phyloP scores from a whole-genome alignment of 371 early-diverging fungal species.

The Sporodiniella umbellata region DNA sequence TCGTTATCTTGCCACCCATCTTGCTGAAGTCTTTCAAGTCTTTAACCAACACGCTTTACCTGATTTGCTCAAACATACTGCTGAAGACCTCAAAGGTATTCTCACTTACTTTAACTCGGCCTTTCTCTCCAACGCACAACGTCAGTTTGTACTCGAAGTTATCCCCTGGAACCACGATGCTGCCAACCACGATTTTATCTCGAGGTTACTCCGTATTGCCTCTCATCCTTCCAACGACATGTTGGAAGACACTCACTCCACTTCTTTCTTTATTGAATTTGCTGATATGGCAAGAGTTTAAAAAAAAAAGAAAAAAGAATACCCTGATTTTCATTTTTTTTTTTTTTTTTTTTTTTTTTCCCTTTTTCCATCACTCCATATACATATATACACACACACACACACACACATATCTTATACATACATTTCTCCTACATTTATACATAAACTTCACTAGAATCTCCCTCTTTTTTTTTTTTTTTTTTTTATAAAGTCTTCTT shows the following conservation, averaged over 20 bases:
- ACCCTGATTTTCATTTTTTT: neutral
- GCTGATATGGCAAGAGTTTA: conserved; percentile 25
- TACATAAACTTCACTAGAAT: too few relatives aligned
- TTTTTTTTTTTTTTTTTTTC: conserved; percentile 1
- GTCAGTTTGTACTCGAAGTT: conserved; percentile 25
- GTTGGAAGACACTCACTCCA: conserved; percentile 14
- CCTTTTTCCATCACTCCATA: too few relatives aligned
- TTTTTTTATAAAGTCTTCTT: too few relatives aligned
- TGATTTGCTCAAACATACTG: conserved; percentile 30
- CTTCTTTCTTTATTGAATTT: conserved; percentile 24
- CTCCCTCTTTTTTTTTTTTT: too few relatives aligned
- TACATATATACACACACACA: too few relatives aligned
- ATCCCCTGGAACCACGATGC: conserved; percentile 30
- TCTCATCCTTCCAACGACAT: conserved; percentile 8
- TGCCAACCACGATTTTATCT: conserved; percentile 17
- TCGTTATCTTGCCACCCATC: conserved; percentile 19
- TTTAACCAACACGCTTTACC: conserved; percentile 29
- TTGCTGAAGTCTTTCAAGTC: conserved; percentile 22
- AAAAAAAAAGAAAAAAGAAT: conserved; percentile 1
- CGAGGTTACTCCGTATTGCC: conserved; percentile 20
- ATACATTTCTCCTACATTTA: too few relatives aligned
- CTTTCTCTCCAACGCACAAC: conserved; percentile 22
- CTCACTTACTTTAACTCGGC: conserved; percentile 36
- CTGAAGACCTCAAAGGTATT: conserved; percentile 29
- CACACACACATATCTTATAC: too few relatives aligned